Base-by-base conservation (phyloP, 2,329 filamentous ascomycete genomes). In the Ilyonectria mors-panacis region DNA sequence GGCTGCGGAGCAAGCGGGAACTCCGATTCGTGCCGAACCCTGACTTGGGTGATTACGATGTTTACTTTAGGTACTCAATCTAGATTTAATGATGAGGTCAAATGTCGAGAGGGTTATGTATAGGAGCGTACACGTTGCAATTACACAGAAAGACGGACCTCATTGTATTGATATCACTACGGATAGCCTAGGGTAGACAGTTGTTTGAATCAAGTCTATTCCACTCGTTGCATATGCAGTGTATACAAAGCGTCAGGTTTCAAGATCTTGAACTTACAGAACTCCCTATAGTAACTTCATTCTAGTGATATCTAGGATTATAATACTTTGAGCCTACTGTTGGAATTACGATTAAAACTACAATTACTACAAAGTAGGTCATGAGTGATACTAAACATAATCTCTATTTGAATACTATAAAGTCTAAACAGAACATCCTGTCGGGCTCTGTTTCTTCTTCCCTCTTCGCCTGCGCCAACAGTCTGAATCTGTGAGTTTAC, bases 21-120 rank as follows among this genome's bases (percentile, higher is more conserved):
- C 59, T 4, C 73, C 72, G 2, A 66, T 77, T 77, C 35, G 59
- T 59, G 3, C 66, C 68, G 3, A 56, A 69, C 21, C 75, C 75
- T 1, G 70, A 73, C n/a, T n/a, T 73, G 60, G 75, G 76, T 8
- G 76, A 78, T 62, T 73, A 74, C 26, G 75, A 77, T 67, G 66
- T 73, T n/a, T 63, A 75, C 39, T 78, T 77, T 47, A 70, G 56
- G 33, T 78, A 77, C 48, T 63, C 62, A 8, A 64, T 67, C 10
- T 65, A 58, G 19, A 45, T 21, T 19, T 21, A 1, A 21, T 21
- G 42, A 23, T 12, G 3, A 4, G 37, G 42, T 19, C 9, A 13
- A 45, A 45, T 45, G 19, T 21, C 9, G n/a, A 45, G 8, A 12
- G 3, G 42, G 9, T 12, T n/a, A 45, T 23, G 4, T n/a, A 23